phyloP scores from a whole-genome alignment of 164 flowering plant genomes.

The Dillenia suffruticosa region DNA sequence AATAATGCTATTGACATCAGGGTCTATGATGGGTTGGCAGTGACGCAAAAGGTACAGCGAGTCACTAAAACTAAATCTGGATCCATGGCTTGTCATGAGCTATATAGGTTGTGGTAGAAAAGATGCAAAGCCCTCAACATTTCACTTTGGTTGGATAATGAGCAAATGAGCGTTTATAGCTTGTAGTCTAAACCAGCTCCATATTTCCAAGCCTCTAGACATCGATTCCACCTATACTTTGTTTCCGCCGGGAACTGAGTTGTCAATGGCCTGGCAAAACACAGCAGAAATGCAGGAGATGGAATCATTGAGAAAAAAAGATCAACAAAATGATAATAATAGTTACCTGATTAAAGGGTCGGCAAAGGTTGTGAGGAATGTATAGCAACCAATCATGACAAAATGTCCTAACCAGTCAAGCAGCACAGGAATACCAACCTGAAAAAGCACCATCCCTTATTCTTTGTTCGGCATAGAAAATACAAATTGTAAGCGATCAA shows the following conservation, averaged over 20 bases:
- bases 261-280: constrained; percentile 50
- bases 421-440: constrained; percentile 89
- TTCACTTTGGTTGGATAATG: no score
- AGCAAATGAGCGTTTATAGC: constrained; percentile 10
- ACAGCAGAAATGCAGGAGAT: no score
- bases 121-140: no score
- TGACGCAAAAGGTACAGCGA: no score
- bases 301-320: background rate
- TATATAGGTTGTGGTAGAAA: no score
- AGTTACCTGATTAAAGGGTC: constrained; percentile 77
- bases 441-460: constrained; percentile 2
- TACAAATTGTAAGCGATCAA: no score
- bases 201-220: constrained; percentile 85
- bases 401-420: constrained; percentile 89
- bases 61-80: no score
- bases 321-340: background rate
- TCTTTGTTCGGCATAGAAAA: no score
- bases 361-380: constrained; percentile 65
- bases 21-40: no score
- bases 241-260: constrained; percentile 47
- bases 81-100: no score
- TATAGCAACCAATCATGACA: constrained; percentile 76
- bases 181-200: constrained; percentile 92
- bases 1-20: no score
- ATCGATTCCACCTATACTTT: constrained; percentile 59